phyloP scores from a whole-genome alignment of 345 rosid species.

The Salix udensis region DNA sequence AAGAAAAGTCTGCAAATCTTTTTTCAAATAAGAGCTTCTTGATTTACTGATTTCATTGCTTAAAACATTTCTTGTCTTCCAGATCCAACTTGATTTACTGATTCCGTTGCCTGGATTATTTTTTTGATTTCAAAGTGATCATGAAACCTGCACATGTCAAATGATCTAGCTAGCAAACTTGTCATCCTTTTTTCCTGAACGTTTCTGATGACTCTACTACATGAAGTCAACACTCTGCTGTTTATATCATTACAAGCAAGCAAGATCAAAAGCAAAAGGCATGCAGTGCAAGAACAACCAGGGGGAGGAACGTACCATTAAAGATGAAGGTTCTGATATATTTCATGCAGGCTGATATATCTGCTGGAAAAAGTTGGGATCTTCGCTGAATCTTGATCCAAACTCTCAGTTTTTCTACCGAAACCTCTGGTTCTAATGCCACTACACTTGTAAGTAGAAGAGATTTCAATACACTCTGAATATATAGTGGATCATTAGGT shows the following conservation, averaged over 20 bases:
- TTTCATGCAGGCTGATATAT: constrained; percentile 34
- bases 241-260: not conserved
- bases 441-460: not conserved
- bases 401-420: not conserved
- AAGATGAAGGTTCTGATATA: constrained; percentile 29
- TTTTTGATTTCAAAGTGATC: not conserved
- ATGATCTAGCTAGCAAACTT: constrained; percentile 7
- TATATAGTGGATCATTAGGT: constrained; percentile 28
- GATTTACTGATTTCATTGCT: not conserved
- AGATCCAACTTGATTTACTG: not conserved
- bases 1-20: too few relatives aligned
- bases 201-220: not conserved
- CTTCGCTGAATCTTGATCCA: not conserved
- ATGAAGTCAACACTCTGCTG: not conserved
- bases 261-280: not conserved
- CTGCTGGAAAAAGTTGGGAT: not conserved
- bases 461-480: constrained; percentile 11
- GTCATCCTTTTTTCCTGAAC: not conserved
- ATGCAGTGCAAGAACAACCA: not conserved
- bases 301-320: constrained; percentile 33
- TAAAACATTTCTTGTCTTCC: not conserved
- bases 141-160: not conserved
- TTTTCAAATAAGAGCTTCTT: not conserved
- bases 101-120: not conserved
- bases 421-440: not conserved